Percentiles rank a stretch among this genome's conserved stretches.
Evolutionary conservation across 306 rosid genomes (phyloP).

Genomic region (Cicer chorassanicum): DNA sequence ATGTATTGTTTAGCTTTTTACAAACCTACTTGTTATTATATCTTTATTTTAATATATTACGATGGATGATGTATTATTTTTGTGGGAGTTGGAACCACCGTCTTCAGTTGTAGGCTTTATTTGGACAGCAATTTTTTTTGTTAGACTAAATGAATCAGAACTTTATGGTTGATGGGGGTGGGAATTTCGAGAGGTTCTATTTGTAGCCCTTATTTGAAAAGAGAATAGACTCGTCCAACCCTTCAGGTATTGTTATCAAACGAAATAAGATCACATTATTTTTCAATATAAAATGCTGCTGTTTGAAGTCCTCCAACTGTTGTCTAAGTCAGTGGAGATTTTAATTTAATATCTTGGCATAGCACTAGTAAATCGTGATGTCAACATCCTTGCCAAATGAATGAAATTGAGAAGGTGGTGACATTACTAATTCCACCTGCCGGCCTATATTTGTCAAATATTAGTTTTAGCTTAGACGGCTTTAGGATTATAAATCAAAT

Average conservation of each 20-base stretch:
- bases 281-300: background rate
- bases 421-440: conserved; percentile 50
- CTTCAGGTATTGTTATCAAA: conserved; percentile 7
- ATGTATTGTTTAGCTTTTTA: conserved; percentile 12
- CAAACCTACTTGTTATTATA: background rate
- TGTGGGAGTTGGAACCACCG: conserved; percentile 1
- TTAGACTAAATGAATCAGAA: background rate
- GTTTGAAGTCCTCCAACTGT: conserved; percentile 4
- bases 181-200: background rate
- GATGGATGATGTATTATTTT: background rate
- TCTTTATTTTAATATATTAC: background rate
- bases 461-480: background rate
- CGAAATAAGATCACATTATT: background rate
- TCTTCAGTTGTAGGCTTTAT: background rate
- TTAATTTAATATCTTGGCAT: background rate
- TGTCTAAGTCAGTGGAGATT: background rate
- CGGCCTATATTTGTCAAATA: conserved; percentile 55
- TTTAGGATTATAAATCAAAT: conserved; percentile 31
- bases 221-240: background rate
- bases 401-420: conserved; percentile 47
- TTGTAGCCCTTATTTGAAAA: background rate
- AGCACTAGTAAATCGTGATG: conserved; percentile 1
- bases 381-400: conserved; percentile 43
- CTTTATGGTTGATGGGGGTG: background rate
- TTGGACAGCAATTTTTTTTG: background rate